Conservation (phyloP, 768 basidiomycete species). For the Phylloporus scabripes region DNA sequence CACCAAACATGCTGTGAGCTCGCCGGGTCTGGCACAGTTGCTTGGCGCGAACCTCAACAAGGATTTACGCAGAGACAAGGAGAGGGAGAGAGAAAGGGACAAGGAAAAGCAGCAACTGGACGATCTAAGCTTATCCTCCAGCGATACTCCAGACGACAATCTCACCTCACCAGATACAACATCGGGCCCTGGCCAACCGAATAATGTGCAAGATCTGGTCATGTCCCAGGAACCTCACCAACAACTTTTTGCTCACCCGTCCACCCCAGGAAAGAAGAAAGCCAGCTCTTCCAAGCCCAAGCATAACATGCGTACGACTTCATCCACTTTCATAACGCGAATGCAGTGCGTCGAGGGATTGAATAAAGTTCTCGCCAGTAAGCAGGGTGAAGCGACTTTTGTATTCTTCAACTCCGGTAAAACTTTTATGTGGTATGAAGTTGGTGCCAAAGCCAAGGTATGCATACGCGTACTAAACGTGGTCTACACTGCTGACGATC, state of each 20-base stretch:
- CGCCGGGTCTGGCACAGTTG: conserved; percentile 62
- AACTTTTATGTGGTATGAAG: conserved; percentile 81
- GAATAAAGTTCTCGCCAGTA: conserved; percentile 61
- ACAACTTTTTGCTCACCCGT: conserved; percentile 56
- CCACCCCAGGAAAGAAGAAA: conserved; percentile 52
- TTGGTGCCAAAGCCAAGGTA: conserved; percentile 81
- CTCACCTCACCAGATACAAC: conserved; percentile 38
- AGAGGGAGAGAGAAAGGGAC: conserved; percentile 27
- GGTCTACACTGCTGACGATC: conserved; percentile 4
- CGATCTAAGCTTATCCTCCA: conserved; percentile 74
- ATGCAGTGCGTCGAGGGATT: conserved; percentile 78
- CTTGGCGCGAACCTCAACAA: conserved; percentile 55
- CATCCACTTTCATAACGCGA: conserved; percentile 87
- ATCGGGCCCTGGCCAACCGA: conserved; percentile 22
- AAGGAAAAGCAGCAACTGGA: conserved; percentile 37
- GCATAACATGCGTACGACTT: conserved; percentile 85
- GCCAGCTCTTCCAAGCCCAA: conserved; percentile 67
- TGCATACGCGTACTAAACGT: conserved; percentile 8
- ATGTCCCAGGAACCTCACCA: conserved; percentile 35
- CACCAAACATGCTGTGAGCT: conserved; percentile 41
- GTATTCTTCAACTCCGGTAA: conserved; percentile 86
- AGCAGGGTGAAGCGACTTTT: conserved; percentile 82
- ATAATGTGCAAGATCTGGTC: conserved; percentile 31
- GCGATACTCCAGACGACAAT: conserved; percentile 66
- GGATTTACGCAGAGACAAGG: conserved; percentile 46